Conservation (phyloP, 305 asterid species). For the Ruellia speciosa region DNA sequence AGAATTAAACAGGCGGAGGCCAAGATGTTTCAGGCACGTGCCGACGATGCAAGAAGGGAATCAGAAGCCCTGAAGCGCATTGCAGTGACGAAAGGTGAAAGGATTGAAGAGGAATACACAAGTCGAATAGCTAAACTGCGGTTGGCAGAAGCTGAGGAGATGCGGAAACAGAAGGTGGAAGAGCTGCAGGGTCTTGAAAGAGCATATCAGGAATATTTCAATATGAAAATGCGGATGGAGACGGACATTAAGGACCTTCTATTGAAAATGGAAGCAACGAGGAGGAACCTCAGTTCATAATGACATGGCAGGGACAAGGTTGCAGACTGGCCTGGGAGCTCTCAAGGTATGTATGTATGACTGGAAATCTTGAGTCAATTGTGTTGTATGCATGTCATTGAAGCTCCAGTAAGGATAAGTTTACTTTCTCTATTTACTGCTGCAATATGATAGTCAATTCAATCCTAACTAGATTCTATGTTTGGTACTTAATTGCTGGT, state of each 20-base stretch:
- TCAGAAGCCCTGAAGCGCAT: slow-evolving; percentile 76
- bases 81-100: slow-evolving; percentile 47
- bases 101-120: slow-evolving; percentile 44
- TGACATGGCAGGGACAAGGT: background rate
- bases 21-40: slow-evolving; percentile 77
- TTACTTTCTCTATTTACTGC: no score
- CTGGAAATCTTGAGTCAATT: no score
- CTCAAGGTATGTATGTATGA: no score
- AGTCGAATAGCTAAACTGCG: slow-evolving; percentile 57
- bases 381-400: no score
- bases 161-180: slow-evolving; percentile 50
- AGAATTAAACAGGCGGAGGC: slow-evolving; percentile 90
- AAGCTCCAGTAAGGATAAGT: no score
- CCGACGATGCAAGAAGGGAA: slow-evolving; percentile 85
- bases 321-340: no score
- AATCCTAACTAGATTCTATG: no score
- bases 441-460: no score
- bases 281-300: slow-evolving; percentile 47
- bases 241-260: slow-evolving; percentile 76
- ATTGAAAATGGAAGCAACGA: slow-evolving; percentile 81
- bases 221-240: slow-evolving; percentile 88
- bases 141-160: slow-evolving; percentile 55
- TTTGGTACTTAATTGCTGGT: no score
- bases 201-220: slow-evolving; percentile 63
- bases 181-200: slow-evolving; percentile 65